Conservation (phyloP, 2,329 filamentous ascomycete species). For the Exophiala sp. region DNA sequence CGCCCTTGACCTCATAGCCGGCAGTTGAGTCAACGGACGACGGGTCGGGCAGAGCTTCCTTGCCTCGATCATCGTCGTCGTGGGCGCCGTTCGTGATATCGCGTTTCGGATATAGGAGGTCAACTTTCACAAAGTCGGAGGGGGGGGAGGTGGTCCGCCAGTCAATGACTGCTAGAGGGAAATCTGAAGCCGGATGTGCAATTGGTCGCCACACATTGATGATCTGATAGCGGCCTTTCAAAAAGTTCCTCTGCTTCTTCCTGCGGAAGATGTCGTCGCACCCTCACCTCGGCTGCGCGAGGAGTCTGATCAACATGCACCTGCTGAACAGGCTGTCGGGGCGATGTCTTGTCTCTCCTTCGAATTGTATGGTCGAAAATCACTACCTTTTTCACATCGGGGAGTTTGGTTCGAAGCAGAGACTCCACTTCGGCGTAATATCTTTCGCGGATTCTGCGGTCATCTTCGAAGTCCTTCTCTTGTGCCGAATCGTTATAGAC, state of each 20-base stretch:
- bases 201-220: constrained; percentile 69
- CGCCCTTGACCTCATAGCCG: constrained; percentile 58
- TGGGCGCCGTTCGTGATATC: constrained; percentile 44
- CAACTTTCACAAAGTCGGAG: constrained; percentile 54
- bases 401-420: constrained; percentile 50
- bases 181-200: constrained; percentile 56
- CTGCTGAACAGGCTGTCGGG: constrained; percentile 61
- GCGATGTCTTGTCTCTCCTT: constrained; percentile 47
- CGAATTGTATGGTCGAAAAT: constrained; percentile 71
- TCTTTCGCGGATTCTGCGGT: constrained; percentile 47
- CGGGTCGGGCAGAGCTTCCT: constrained; percentile 52
- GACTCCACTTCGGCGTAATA: constrained; percentile 60
- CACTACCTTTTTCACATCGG: constrained; percentile 54
- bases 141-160: constrained; percentile 54
- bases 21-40: constrained; percentile 45
- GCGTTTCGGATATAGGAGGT: constrained; percentile 56
- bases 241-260: constrained; percentile 52
- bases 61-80: constrained; percentile 52
- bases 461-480: constrained; percentile 53
- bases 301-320: constrained; percentile 70
- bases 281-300: constrained; percentile 54
- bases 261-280: constrained; percentile 53
- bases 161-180: constrained; percentile 63
- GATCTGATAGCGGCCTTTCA: constrained; percentile 57
- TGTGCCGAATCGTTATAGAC: constrained; percentile 40